phyloP scores from a whole-genome alignment of 2,329 filamentous ascomycete species.

The Paecilomyces sp. region DNA sequence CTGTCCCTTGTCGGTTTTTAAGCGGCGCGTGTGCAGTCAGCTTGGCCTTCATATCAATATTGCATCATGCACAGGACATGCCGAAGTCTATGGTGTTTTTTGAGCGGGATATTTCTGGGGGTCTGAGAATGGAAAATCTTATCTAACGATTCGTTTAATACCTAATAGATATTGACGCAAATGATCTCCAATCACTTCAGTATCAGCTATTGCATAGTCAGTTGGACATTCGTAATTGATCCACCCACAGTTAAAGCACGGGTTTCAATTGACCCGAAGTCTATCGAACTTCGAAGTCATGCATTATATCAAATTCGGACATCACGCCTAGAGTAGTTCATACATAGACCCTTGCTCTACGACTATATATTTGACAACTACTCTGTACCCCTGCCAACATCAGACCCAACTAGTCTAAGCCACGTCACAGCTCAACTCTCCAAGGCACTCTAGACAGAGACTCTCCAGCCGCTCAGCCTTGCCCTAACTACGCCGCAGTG shows the following conservation, averaged over 20 bases:
- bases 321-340: background rate
- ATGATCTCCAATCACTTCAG: background rate
- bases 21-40: background rate
- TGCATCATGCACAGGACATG: background rate
- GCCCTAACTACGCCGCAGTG: background rate
- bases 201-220: background rate
- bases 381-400: background rate
- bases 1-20: background rate
- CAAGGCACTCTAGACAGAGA: background rate
- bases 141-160: background rate
- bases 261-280: background rate
- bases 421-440: background rate
- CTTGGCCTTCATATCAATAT: background rate
- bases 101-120: background rate
- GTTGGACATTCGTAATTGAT: no score
- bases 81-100: background rate
- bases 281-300: background rate
- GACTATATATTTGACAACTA: background rate
- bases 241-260: background rate
- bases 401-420: background rate
- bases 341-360: background rate
- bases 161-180: background rate
- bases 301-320: background rate
- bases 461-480: background rate
- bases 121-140: background rate